These are phyloP conservation scores for Leccinum fallax DNA, from an alignment of 1,284 basidiomycete genomes.

Conservation along the genomic window DNA sequence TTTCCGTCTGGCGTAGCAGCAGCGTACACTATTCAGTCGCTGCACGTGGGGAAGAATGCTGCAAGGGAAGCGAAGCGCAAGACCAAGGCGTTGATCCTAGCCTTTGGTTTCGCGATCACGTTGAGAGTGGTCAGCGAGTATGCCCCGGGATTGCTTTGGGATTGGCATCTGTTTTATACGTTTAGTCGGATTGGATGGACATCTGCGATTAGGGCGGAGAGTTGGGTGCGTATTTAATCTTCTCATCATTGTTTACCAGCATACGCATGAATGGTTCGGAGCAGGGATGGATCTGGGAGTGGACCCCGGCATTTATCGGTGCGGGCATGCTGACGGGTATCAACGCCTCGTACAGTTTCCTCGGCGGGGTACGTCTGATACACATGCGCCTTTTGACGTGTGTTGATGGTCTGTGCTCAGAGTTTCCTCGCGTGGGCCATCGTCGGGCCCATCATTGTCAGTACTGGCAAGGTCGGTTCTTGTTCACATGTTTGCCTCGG, in stretches of 20 bases:
- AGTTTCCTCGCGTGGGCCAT: slow-evolving; percentile 69
- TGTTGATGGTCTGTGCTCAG: slow-evolving; percentile 23
- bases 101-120: slow-evolving; percentile 47
- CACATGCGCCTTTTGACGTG: neutral
- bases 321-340: slow-evolving; percentile 68
- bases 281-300: slow-evolving; percentile 39
- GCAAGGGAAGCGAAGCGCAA: slow-evolving; percentile 60
- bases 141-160: slow-evolving; percentile 46
- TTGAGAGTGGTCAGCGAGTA: slow-evolving; percentile 64
- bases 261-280: slow-evolving; percentile 14
- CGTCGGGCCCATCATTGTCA: slow-evolving; percentile 60
- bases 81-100: slow-evolving; percentile 41
- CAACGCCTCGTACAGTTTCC: slow-evolving; percentile 69
- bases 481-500: neutral
- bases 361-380: slow-evolving; percentile 34
- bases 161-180: slow-evolving; percentile 5
- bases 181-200: slow-evolving; percentile 54
- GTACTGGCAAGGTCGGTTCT: slow-evolving; percentile 40
- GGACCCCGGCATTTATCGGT: slow-evolving; percentile 67
- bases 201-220: slow-evolving; percentile 61
- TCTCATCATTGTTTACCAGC: slow-evolving; percentile 23
- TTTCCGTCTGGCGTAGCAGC: slow-evolving; percentile 74
- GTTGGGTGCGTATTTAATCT: slow-evolving; percentile 10
- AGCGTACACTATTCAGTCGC: slow-evolving; percentile 68
- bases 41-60: slow-evolving; percentile 55